Conservation (phyloP, 2,329 filamentous ascomycete species). For the Colletotrichum aenigma region DNA sequence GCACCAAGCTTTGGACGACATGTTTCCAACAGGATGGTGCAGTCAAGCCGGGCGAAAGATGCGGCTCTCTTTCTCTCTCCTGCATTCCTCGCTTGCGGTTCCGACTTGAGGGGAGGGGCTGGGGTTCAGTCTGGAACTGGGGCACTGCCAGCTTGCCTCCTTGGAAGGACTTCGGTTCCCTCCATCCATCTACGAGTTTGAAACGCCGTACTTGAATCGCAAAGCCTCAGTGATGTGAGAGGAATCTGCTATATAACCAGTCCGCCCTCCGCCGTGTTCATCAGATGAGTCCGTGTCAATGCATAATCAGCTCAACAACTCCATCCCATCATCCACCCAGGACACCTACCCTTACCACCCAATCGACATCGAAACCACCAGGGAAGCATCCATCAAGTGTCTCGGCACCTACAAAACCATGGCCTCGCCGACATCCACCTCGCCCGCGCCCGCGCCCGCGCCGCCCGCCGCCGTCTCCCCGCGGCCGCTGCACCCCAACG, state of each 20-base stretch:
- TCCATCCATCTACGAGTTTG: not conserved
- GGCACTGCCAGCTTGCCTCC: not conserved
- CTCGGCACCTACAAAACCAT: conserved; percentile 7
- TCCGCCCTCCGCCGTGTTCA: not conserved
- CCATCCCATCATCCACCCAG: not conserved
- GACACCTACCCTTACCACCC: not conserved
- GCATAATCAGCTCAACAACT: not conserved
- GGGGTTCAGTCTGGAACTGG: not conserved
- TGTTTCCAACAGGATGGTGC: not conserved
- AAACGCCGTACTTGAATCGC: not conserved
- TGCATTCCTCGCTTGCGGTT: not conserved
- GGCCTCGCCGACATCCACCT: not conserved
- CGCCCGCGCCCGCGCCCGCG: not conserved
- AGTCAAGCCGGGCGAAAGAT: not conserved
- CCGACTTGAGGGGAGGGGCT: not conserved
- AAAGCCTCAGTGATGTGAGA: not conserved
- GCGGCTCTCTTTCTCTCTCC: not conserved
- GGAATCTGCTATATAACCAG: not conserved
- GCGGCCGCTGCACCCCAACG: not conserved
- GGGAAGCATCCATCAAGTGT: conserved; percentile 13
- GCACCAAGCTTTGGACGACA: not conserved
- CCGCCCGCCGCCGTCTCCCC: not conserved
- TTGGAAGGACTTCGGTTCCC: not conserved
- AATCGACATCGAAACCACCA: not conserved
- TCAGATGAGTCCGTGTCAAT: not conserved